phyloP scores from a whole-genome alignment of 768 basidiomycete species.

The Russula sp. region DNA sequence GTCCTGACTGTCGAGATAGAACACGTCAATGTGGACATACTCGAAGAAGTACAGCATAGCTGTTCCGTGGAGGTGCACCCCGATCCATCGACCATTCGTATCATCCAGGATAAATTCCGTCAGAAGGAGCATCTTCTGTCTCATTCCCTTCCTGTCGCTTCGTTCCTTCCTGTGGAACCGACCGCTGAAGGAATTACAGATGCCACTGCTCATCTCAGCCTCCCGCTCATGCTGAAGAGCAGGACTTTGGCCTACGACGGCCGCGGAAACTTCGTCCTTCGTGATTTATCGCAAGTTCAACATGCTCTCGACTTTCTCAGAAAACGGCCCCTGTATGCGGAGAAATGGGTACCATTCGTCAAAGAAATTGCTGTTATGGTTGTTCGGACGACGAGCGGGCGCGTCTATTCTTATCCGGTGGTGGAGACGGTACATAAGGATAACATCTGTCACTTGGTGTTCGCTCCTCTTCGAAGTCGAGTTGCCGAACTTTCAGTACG shows the following conservation, averaged over 20 bases:
- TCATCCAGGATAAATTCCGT: constrained; percentile 74
- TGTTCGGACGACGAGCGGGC: constrained; percentile 68
- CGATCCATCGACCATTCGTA: constrained; percentile 68
- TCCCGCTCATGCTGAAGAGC: constrained; percentile 94
- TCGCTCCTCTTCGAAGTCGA: constrained; percentile 70
- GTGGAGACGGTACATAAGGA: constrained; percentile 96
- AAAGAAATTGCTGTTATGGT: constrained; percentile 98
- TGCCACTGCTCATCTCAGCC: constrained; percentile 56
- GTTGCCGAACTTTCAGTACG: constrained; percentile 49
- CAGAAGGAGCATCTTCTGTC: constrained; percentile 57
- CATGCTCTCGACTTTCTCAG: constrained; percentile 54
- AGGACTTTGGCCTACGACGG: constrained; percentile 96
- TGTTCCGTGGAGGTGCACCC: constrained; percentile 51
- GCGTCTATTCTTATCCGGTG: constrained; percentile 77
- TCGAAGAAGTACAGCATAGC: constrained; percentile 52
- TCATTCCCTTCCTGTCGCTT: constrained; percentile 47
- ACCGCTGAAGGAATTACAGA: constrained; percentile 45
- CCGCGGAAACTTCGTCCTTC: constrained; percentile 81
- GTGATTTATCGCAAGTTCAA: constrained; percentile 43
- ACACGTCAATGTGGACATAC: constrained; percentile 77
- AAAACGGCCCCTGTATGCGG: constrained; percentile 80
- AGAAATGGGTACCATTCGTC: constrained; percentile 85
- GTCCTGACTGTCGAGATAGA: constrained; percentile 95
- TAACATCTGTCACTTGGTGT: constrained; percentile 89
- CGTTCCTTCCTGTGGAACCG: constrained; percentile 56